Base-by-base conservation (phyloP, 2,329 filamentous ascomycete species). In the Xylaria sp. region DNA sequence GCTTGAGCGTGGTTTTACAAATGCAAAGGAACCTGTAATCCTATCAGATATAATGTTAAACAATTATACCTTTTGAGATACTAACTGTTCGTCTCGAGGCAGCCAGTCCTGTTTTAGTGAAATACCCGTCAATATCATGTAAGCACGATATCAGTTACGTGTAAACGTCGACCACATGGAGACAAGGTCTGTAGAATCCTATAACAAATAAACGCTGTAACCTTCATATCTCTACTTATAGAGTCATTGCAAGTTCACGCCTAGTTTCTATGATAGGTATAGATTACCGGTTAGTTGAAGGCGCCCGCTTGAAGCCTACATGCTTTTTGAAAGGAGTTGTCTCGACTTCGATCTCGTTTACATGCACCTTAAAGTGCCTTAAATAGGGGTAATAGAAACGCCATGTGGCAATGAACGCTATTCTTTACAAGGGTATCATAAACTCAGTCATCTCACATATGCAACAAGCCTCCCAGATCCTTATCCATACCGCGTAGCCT, bases 401-500 rank as follows among this genome's bases (percentile, higher is more conserved):
- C 48, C 2, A 40, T 27, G 13, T 32, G 48, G 12, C 18, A 35
- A 37, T 42, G 57, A 68, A 53, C 32, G 51, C 53, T 23, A 32
- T 61, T 57, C 50, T 23, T 50, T 37, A 25, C 27, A 29, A 59
- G 69, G 71, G 71, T 72, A 72, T 72, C 71, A 68, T 68, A 63
- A 68, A 63, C 35, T 66, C 48, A 60, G 40, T 42, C 21, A 27
- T 13, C 48, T 82, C 79, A 87, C 82, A 88, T 86, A 63, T 84
- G 79, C 74, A 86, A 81, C 71, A 89, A 74, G 2, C 84, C 87
- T 2, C 85, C 86, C 5, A 89, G 72, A 65, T 89, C 87, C 72
- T 84, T 85, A 66, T 88, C 85, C 83, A 89, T 86, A 5, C 83
- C 80, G 48, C 80, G 80, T 65, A 90, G 67, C 69, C 85, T 82